These are phyloP conservation scores for Irpex rosettiformis DNA, from an alignment of 1,284 basidiomycete species.

Conservation along the genomic window DNA sequence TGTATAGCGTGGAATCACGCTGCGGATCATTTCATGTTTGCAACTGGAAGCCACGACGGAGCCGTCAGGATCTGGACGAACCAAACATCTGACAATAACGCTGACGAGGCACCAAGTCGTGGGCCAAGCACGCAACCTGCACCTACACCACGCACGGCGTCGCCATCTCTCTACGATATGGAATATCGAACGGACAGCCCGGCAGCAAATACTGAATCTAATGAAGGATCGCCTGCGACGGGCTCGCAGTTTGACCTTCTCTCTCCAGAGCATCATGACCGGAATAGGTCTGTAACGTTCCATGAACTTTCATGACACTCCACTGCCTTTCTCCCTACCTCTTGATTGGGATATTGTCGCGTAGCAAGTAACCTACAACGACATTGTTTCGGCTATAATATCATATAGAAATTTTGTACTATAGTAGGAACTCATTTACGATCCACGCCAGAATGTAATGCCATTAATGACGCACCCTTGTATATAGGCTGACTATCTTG, in stretches of 20 bases:
- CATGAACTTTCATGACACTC: not conserved
- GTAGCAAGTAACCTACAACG: not conserved
- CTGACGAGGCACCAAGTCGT: slow-evolving; percentile 1
- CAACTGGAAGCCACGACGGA: slow-evolving; percentile 75
- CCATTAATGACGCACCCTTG: not conserved
- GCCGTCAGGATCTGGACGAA: slow-evolving; percentile 67
- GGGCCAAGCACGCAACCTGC: slow-evolving; percentile 4
- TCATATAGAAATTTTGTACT: not conserved
- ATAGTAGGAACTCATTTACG: not conserved
- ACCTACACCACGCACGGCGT: slow-evolving; percentile 17
- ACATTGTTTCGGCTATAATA: not conserved
- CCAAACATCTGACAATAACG: not conserved
- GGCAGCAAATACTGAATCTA: slow-evolving; percentile 1
- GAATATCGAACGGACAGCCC: slow-evolving; percentile 16
- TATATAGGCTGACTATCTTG: no score
- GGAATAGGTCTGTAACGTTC: not conserved
- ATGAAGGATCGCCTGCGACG: not conserved
- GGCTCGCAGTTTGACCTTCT: not conserved
- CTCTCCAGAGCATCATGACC: not conserved
- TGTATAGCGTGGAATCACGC: slow-evolving; percentile 76
- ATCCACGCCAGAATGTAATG: not conserved
- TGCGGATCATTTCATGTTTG: slow-evolving; percentile 72
- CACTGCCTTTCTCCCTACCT: not conserved
- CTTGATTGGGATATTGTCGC: not conserved
- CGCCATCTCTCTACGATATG: slow-evolving; percentile 20